Conservation (phyloP, 192 early-diverging fungal species). For the Entomortierella beljakovae region DNA sequence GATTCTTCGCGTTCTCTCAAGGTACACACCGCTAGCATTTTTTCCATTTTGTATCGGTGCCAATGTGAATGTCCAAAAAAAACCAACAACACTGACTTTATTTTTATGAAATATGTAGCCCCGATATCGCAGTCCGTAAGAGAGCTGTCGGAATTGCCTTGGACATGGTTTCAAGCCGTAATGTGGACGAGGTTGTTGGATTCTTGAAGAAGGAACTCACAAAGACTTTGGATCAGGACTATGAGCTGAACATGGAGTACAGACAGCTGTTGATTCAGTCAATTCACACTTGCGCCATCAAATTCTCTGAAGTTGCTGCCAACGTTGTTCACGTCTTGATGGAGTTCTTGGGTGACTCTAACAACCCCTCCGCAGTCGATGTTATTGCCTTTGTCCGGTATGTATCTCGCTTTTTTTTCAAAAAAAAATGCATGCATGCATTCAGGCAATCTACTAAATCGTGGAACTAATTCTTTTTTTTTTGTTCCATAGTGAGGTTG, state of each 20-base stretch:
- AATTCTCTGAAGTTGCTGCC: slow-evolving; percentile 97
- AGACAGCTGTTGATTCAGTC: slow-evolving; percentile 95
- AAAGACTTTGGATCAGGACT: slow-evolving; percentile 92
- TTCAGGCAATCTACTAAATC: neutral
- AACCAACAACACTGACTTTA: too few relatives aligned
- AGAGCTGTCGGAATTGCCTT: slow-evolving; percentile 89
- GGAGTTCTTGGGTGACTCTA: slow-evolving; percentile 93
- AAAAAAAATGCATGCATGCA: neutral
- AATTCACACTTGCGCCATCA: slow-evolving; percentile 95
- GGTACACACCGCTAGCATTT: slow-evolving; percentile 49
- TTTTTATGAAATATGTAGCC: slow-evolving; percentile 57
- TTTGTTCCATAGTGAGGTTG: slow-evolving; percentile 77
- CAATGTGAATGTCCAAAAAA: neutral
- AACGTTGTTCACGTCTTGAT: slow-evolving; percentile 95
- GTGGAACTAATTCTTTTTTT: neutral
- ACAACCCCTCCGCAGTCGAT: slow-evolving; percentile 91
- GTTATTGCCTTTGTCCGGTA: slow-evolving; percentile 95
- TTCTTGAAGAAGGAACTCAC: slow-evolving; percentile 97
- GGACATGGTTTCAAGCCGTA: slow-evolving; percentile 91
- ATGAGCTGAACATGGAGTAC: slow-evolving; percentile 93
- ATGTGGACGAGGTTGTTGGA: slow-evolving; percentile 92
- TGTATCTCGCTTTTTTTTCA: slow-evolving; percentile 4
- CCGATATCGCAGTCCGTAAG: slow-evolving; percentile 95
- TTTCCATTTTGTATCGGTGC: neutral
- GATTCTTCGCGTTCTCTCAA: slow-evolving; percentile 88